phyloP scores from a whole-genome alignment of 345 rosid genomes.

The Salix exigua region DNA sequence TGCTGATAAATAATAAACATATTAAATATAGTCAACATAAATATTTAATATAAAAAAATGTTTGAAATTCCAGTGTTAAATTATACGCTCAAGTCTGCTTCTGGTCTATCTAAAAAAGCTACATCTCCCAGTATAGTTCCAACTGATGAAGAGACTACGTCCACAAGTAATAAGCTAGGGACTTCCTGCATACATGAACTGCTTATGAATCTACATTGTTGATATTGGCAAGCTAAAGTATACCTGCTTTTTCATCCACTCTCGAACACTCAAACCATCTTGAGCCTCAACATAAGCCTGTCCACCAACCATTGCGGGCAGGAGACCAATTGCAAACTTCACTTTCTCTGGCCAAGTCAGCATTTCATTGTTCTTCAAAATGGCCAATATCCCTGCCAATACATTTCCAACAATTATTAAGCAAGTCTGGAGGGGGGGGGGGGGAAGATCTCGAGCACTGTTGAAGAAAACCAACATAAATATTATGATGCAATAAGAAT shows the following conservation, averaged over 20 bases:
- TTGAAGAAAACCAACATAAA: not conserved
- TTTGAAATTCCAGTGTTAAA: not conserved
- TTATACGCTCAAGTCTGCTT: not conserved
- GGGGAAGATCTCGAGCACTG: not conserved
- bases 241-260: conserved; percentile 93
- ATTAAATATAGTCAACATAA: too few species aligned
- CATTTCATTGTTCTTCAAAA: conserved; percentile 86
- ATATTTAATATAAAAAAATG: not conserved
- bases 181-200: not conserved
- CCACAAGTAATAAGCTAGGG: not conserved
- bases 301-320: conserved; percentile 92
- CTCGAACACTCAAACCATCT: conserved; percentile 74
- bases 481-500: not conserved
- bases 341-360: conserved; percentile 95
- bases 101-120: not conserved
- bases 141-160: not conserved
- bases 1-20: not conserved
- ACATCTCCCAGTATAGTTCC: not conserved
- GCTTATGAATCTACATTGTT: not conserved
- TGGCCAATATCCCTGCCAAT: conserved; percentile 78
- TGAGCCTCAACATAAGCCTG: conserved; percentile 94
- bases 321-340: conserved; percentile 92
- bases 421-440: not conserved
- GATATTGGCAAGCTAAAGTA: not conserved
- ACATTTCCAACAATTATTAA: conserved; percentile 4